Conservation (phyloP, 805 yeast species). For the Pichia nanzhaoensis region DNA sequence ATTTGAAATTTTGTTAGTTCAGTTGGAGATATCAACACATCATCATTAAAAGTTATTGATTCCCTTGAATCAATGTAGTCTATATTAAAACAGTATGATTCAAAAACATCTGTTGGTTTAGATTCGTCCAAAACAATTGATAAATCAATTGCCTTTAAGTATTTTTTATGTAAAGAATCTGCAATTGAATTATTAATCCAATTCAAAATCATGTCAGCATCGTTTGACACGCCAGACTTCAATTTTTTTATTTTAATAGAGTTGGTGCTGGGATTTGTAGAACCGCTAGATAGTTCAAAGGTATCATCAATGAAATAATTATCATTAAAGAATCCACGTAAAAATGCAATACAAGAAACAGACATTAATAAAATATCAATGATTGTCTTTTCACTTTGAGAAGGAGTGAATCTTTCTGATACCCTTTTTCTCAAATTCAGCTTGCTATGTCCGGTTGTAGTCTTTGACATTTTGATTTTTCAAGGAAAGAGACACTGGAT, state of each 20-base stretch:
- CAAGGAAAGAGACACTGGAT: background rate
- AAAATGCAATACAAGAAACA: conserved; percentile 49
- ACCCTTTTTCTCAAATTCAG: conserved; percentile 9
- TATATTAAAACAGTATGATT: conserved; percentile 45
- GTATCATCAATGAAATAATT: conserved; percentile 43
- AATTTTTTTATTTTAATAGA: conserved; percentile 44
- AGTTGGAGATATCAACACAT: conserved; percentile 17
- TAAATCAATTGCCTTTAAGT: conserved; percentile 39
- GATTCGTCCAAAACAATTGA: conserved; percentile 38
- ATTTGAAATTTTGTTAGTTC: conserved; percentile 36
- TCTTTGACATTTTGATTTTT: background rate
- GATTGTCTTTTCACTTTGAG: conserved; percentile 37
- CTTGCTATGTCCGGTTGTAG: background rate
- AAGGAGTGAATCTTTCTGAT: conserved; percentile 18
- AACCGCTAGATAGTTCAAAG: conserved; percentile 34
- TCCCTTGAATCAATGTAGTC: conserved; percentile 30
- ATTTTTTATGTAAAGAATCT: conserved; percentile 37
- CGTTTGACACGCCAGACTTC: conserved; percentile 37
- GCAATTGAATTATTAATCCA: conserved; percentile 50
- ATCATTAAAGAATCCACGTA: conserved; percentile 53
- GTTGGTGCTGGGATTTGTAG: conserved; percentile 10
- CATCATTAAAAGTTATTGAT: conserved; percentile 9
- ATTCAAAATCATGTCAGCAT: conserved; percentile 42
- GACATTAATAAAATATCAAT: conserved; percentile 46
- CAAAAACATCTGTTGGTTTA: conserved; percentile 38